Percentiles rank a stretch among this genome's conserved stretches.
These are phyloP conservation scores for Podila epigama DNA, from an alignment of 192 early-diverging fungal genomes.

Conservation along the genomic window DNA sequence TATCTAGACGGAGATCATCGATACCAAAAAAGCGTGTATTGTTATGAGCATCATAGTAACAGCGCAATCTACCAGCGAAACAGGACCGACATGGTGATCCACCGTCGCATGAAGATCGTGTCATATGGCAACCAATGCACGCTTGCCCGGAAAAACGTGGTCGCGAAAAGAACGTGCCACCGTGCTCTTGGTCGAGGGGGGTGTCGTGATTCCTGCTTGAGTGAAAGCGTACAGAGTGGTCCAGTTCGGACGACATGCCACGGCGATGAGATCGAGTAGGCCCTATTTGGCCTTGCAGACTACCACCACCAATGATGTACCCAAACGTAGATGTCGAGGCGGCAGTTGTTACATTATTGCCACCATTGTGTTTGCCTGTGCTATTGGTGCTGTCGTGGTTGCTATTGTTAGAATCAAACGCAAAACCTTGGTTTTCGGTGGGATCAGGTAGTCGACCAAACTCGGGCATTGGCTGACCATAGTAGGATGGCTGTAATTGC, in stretches of 20 bases:
- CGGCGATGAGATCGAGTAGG: slow-evolving; percentile 35
- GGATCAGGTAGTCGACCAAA: background rate
- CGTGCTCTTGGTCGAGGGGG: background rate
- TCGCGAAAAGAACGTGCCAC: slow-evolving; percentile 29
- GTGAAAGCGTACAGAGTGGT: slow-evolving; percentile 35
- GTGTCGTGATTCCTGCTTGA: slow-evolving; percentile 28
- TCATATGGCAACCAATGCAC: slow-evolving; percentile 38
- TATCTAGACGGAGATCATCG: slow-evolving; percentile 33
- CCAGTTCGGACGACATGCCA: slow-evolving; percentile 17
- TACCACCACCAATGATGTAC: slow-evolving; percentile 1
- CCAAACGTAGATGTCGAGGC: background rate
- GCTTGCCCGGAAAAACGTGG: slow-evolving; percentile 26
- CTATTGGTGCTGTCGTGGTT: slow-evolving; percentile 2
- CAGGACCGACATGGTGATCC: slow-evolving; percentile 38
- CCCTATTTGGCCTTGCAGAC: slow-evolving; percentile 11
- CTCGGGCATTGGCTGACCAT: background rate
- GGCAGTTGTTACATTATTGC: background rate
- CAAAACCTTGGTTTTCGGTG: background rate
- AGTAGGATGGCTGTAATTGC: background rate
- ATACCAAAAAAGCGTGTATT: slow-evolving; percentile 46
- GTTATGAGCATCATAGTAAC: slow-evolving; percentile 38
- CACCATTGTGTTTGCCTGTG: background rate
- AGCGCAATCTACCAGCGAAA: slow-evolving; percentile 16
- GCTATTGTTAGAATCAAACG: background rate
- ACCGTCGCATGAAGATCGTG: slow-evolving; percentile 23